phyloP scores from a whole-genome alignment of 1,284 basidiomycete genomes.

The Hemileia vastatrix region DNA sequence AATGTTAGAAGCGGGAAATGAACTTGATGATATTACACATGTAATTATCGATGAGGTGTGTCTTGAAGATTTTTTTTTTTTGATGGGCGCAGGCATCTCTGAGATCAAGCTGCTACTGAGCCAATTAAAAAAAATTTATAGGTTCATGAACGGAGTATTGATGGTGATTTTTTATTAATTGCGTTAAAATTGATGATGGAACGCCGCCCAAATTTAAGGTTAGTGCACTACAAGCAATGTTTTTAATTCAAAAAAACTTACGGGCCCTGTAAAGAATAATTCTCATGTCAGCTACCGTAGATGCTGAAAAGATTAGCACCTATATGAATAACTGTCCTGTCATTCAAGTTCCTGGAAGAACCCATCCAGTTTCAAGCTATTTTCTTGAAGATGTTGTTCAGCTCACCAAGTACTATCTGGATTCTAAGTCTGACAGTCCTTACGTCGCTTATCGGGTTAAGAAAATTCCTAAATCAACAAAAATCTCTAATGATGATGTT shows the following conservation, averaged over 20 bases:
- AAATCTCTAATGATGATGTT: neutral
- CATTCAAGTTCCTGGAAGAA: conserved; percentile 85
- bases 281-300: conserved; percentile 95
- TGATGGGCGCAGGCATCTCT: too few species aligned
- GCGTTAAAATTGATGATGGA: conserved; percentile 80
- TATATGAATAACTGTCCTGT: conserved; percentile 88
- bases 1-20: conserved; percentile 80
- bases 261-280: conserved; percentile 60
- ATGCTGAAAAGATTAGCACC: conserved; percentile 83
- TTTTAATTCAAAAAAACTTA: neutral
- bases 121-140: conserved; percentile 24
- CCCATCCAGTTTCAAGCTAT: conserved; percentile 80
- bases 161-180: conserved; percentile 93
- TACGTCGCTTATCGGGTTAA: conserved; percentile 51
- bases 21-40: conserved; percentile 86
- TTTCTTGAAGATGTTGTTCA: conserved; percentile 92
- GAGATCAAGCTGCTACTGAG: neutral
- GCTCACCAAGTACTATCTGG: conserved; percentile 68
- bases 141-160: conserved; percentile 89
- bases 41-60: conserved; percentile 76
- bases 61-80: too few species aligned
- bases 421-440: conserved; percentile 58
- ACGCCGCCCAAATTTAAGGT: conserved; percentile 75
- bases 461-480: conserved; percentile 5
- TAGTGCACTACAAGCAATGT: conserved; percentile 22